A percentile compares a stretch with the other conserved stretches of the same genome.
These are phyloP conservation scores for Fusarium sp. DNA, from an alignment of 2,329 filamentous ascomycete species.

Conservation along the genomic window DNA sequence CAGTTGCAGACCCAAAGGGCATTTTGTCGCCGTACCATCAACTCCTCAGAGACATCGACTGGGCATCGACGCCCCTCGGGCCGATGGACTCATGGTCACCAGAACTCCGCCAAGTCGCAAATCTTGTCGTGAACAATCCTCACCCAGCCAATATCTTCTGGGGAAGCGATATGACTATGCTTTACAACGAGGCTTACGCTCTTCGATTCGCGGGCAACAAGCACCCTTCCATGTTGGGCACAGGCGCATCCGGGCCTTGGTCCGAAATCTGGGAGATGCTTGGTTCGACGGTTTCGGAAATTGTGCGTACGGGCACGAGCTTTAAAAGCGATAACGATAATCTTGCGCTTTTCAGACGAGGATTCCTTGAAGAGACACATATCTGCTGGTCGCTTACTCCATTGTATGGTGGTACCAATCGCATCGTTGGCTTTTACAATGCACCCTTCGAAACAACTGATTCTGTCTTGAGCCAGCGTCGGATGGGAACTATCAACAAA, in stretches of 20 bases:
- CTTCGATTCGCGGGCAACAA: constrained; percentile 69
- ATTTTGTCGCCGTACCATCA: constrained; percentile 45
- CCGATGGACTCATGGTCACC: constrained; percentile 56
- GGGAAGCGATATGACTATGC: constrained; percentile 69
- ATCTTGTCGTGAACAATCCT: constrained; percentile 52
- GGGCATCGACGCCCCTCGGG: constrained; percentile 57
- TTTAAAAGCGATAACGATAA: constrained; percentile 50
- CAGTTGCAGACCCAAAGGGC: constrained; percentile 44
- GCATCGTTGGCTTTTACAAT: constrained; percentile 55
- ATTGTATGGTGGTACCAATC: constrained; percentile 50
- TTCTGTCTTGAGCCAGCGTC: constrained; percentile 47
- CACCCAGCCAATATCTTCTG: constrained; percentile 67
- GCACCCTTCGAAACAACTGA: constrained; percentile 53
- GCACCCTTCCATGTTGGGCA: constrained; percentile 70
- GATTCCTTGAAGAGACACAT: constrained; percentile 54
- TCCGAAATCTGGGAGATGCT: constrained; percentile 57
- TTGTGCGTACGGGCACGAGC: constrained; percentile 49
- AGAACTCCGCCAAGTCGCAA: constrained; percentile 56
- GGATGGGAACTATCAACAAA: constrained; percentile 49
- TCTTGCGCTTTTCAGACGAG: constrained; percentile 47
- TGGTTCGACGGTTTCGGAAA: constrained; percentile 49
- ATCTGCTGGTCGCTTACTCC: constrained; percentile 54
- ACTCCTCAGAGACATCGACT: constrained; percentile 52
- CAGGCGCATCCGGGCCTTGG: constrained; percentile 67
- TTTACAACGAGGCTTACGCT: constrained; percentile 72